Evolutionary conservation across 192 early-diverging fungal species (phyloP), one percentile per base, ranked within the genome.

Genomic region (Backusella westeae): DNA sequence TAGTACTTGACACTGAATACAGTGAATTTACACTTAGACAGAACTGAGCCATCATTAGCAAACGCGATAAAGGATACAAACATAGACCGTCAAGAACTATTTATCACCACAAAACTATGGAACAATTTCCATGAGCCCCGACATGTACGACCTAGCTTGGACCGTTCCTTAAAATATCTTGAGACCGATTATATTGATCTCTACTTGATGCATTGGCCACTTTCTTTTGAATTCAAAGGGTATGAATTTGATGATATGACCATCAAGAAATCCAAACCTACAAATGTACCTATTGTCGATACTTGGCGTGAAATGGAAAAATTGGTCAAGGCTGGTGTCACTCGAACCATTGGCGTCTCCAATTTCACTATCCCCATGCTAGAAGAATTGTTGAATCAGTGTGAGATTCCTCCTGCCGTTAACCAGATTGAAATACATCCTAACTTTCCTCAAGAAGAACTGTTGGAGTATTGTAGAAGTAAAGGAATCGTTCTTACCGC

Each of bases 181-280:
- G 83, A 87, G 49, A 72, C 93, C 36, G 87, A 91, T 34, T 95
- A 97, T 77, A 78, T 97, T 34, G 95, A 97, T 73, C 74, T 96
- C 41, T 93, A 94, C 73, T 82, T 97, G 42, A 88, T 96, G 74
- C 96, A 97, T 85, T 97, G 92, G 93, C 95, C 96, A 0, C 74
- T 88, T 34, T 90, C 93, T 3, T 85, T 80, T 78, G 80, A 83
- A 71, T 84, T 76, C 71, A 75, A 59, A 65, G 77, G 74, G 6
- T 82, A 75, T 32, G 80, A 78, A 1, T 67, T 65, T 39, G 71
- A 79, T 36, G 83, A 81, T 32, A 78, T 76, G 36, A 56, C 53
- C 26, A 42, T 8, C 77, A 87, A 9, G 66, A 19, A 49, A 49
- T 49, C 46, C 19, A 71, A 83, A 36, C 59, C 69, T 26, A 82